These are phyloP conservation scores for Fusarium paranaense DNA, from an alignment of 2,329 filamentous ascomycete genomes.

Conservation along the genomic window DNA sequence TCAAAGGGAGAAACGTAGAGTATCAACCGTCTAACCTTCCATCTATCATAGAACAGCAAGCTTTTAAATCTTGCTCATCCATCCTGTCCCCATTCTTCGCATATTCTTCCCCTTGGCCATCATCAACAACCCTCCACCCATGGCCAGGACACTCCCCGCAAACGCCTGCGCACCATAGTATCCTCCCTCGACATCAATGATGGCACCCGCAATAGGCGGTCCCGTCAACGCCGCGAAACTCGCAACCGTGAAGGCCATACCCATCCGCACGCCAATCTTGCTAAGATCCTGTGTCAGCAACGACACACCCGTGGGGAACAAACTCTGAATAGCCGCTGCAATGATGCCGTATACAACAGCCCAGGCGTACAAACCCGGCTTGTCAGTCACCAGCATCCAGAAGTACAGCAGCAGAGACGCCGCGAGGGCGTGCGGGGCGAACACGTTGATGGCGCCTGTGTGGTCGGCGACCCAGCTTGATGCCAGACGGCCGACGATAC, in stretches of 20 bases:
- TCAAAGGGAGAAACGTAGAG: neutral
- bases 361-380: conserved; percentile 69
- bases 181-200: conserved; percentile 57
- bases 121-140: conserved; percentile 55
- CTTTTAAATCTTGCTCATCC: conserved; percentile 53
- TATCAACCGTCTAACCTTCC: neutral
- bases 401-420: conserved; percentile 60
- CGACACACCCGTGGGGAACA: conserved; percentile 71
- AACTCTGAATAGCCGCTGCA: conserved; percentile 70
- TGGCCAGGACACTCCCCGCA: conserved; percentile 55
- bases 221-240: conserved; percentile 66
- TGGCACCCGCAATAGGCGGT: conserved; percentile 63
- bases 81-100: conserved; percentile 52
- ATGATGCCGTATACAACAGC: conserved; percentile 71
- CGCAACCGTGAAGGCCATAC: conserved; percentile 68
- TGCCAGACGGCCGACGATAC: conserved; percentile 67
- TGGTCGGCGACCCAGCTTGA: conserved; percentile 70
- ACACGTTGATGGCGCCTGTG: conserved; percentile 69
- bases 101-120: conserved; percentile 54
- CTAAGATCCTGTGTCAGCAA: conserved; percentile 64
- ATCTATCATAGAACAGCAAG: neutral
- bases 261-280: conserved; percentile 66
- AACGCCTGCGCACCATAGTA: conserved; percentile 64
- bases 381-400: conserved; percentile 68
- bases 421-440: conserved; percentile 60